Conservation (phyloP, 768 basidiomycete genomes). For the Lentinula guzmanii region DNA sequence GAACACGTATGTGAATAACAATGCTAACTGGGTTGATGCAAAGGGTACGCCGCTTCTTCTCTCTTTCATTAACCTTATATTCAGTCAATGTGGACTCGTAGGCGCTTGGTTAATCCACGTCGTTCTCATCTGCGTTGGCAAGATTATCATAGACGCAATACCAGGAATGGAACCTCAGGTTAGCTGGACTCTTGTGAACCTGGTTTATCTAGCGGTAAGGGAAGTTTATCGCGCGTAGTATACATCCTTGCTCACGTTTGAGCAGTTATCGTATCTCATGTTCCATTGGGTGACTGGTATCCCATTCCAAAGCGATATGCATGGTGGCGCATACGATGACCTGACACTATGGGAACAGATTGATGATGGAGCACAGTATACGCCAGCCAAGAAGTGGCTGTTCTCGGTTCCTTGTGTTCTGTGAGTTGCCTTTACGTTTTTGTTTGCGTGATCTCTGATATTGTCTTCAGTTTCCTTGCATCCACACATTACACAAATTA, state of each 20-base stretch:
- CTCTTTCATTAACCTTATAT: neutral
- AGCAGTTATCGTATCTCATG: conserved; percentile 92
- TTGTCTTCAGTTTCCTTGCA: conserved; percentile 69
- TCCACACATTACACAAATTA: conserved; percentile 99
- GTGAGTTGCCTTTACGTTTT: conserved; percentile 39
- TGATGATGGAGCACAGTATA: conserved; percentile 97
- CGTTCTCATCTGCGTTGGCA: conserved; percentile 84
- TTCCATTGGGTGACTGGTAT: conserved; percentile 98
- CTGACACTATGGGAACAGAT: conserved; percentile 99
- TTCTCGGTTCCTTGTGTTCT: conserved; percentile 82
- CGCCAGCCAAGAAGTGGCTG: conserved; percentile 97
- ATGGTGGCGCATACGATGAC: conserved; percentile 94
- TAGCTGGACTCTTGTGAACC: conserved; percentile 92
- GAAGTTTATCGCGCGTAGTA: neutral
- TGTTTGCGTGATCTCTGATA: conserved; percentile 9
- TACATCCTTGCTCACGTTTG: neutral
- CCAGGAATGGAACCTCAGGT: conserved; percentile 93
- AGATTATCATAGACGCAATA: conserved; percentile 88
- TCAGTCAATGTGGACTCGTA: conserved; percentile 22
- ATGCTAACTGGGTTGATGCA: conserved; percentile 91
- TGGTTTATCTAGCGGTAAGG: conserved; percentile 85
- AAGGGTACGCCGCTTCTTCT: conserved; percentile 53
- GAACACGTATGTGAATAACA: conserved; percentile 75
- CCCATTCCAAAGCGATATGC: conserved; percentile 83
- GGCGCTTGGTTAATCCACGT: conserved; percentile 98